These are phyloP conservation scores for Cadophora sp. DNA, from an alignment of 2,329 filamentous ascomycete genomes.

Conservation along the genomic window DNA sequence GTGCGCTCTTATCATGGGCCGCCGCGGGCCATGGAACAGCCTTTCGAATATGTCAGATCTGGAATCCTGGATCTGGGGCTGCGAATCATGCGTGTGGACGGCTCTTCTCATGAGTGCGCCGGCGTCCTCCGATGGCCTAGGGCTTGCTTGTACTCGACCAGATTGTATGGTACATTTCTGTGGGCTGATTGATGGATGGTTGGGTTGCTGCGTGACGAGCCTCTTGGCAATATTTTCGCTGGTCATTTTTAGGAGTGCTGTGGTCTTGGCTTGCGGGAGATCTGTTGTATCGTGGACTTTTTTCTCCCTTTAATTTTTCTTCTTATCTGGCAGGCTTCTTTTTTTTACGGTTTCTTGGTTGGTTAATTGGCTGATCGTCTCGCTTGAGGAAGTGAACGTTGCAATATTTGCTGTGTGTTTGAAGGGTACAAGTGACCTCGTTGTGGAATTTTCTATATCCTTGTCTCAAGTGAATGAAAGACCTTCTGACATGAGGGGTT, in stretches of 20 bases:
- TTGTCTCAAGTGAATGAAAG: no score
- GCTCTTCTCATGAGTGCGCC: not conserved
- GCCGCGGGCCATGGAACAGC: not conserved
- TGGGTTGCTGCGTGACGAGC: not conserved
- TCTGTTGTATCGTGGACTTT: not conserved
- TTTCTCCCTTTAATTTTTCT: not conserved
- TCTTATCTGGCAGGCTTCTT: not conserved
- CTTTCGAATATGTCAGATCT: not conserved
- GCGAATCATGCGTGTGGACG: constrained; percentile 7
- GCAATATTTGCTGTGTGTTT: no score
- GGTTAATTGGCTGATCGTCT: no score
- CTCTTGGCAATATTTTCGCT: not conserved
- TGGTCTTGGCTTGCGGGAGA: not conserved
- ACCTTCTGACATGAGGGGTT: no score
- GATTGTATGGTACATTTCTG: no score
- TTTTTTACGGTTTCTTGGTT: no score
- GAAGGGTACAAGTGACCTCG: no score
- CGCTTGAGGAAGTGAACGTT: no score
- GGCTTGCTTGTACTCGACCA: no score
- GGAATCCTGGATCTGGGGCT: not conserved
- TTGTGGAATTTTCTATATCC: no score
- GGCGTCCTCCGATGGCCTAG: not conserved
- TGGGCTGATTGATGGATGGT: not conserved
- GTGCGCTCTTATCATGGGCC: constrained; percentile 13
- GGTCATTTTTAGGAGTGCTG: not conserved